Evolutionary conservation across 331 rosid species (phyloP).

Genomic region (Malus hybrid): DNA sequence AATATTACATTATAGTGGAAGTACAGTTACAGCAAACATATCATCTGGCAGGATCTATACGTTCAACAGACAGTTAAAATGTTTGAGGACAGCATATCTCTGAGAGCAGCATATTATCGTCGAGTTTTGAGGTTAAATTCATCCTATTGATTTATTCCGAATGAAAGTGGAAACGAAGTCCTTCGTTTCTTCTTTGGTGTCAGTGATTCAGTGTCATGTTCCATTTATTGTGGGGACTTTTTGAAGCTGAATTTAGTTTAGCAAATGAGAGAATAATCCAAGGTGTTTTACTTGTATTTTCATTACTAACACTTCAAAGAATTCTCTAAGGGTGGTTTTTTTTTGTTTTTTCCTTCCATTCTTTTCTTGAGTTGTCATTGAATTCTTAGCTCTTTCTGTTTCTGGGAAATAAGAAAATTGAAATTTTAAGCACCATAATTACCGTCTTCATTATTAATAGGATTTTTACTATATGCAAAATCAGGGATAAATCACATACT

Average conservation of each 20-base stretch:
- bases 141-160: background rate
- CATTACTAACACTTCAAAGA: background rate
- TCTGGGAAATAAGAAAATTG: too few relatives aligned
- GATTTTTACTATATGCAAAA: too few relatives aligned
- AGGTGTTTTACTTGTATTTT: background rate
- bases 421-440: background rate
- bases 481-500: too few relatives aligned
- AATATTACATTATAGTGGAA: constrained; percentile 55
- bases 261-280: background rate
- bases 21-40: constrained; percentile 25
- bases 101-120: constrained; percentile 11
- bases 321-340: background rate
- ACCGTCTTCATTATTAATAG: background rate
- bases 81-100: constrained; percentile 45
- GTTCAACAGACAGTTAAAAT: constrained; percentile 47
- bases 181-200: background rate
- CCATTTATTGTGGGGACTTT: background rate
- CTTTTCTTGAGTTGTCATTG: background rate
- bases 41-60: constrained; percentile 50
- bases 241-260: background rate
- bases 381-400: background rate
- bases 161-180: background rate
- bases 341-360: too few relatives aligned
- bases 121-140: background rate
- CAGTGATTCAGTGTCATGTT: background rate